Conservation (phyloP, 2,329 filamentous ascomycete species). For the Penicillium sp. region DNA sequence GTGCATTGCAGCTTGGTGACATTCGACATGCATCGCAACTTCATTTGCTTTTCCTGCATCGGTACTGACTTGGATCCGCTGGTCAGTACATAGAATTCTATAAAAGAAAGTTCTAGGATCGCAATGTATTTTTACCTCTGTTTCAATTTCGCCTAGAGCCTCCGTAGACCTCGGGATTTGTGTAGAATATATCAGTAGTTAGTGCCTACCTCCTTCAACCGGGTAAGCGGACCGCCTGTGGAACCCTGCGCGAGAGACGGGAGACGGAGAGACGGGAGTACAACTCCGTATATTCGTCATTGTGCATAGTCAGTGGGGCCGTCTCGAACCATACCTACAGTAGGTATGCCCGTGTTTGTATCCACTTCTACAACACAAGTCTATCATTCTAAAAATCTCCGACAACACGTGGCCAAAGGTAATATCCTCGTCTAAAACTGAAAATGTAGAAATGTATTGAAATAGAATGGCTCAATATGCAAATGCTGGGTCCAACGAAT, state of each 20-base stretch:
- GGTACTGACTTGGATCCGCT: conserved; percentile 1
- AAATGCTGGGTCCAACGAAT: conserved; percentile 13
- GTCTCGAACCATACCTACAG: neutral
- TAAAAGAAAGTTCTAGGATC: conserved; percentile 12
- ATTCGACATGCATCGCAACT: neutral
- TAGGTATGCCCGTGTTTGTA: neutral
- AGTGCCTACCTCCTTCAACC: neutral
- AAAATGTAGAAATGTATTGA: neutral
- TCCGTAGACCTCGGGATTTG: too few relatives aligned
- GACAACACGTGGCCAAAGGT: neutral
- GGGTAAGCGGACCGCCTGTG: neutral
- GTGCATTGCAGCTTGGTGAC: conserved; percentile 1
- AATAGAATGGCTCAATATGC: conserved; percentile 15
- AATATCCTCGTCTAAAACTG: neutral
- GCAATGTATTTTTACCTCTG: conserved; percentile 12
- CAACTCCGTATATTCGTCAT: neutral
- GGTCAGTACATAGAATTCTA: conserved; percentile 4
- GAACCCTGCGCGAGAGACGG: neutral
- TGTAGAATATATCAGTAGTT: neutral
- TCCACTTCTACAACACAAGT: neutral
- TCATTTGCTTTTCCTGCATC: neutral
- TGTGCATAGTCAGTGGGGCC: neutral
- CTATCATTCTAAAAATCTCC: neutral
- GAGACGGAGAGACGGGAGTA: too few relatives aligned
- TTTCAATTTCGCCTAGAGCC: neutral